Base-by-base conservation (phyloP, 129 eudicot species). In the Pseudognaphalium luteoalbum region DNA sequence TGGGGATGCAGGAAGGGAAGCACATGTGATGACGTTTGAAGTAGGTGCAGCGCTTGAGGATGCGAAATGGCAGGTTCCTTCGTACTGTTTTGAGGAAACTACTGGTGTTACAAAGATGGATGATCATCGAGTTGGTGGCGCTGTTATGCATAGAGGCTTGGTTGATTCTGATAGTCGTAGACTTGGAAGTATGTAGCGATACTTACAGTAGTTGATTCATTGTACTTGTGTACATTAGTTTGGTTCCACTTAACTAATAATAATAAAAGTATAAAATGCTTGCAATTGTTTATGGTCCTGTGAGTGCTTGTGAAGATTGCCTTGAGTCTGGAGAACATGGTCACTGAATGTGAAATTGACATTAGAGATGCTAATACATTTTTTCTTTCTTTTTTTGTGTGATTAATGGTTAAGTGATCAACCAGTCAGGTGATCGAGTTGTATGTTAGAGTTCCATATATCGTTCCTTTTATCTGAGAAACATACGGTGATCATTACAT, bases 11-110 rank as follows among this genome's bases (percentile, higher is more conserved):
- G 98, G 98, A 70, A 86, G 91, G 74, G 84, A 77, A 37, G 87
- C 90, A 52, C 96, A 88, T 28, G 95, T 93, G 35, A 93, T 93
- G 90, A 88, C 95, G 17, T 90, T 90, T 68, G 97, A 93, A 76
- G 95, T 88, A 54, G 98, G 98, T 73, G 92, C 94, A 25, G 96
- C 73, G 70, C 97, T 93, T 37, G 98, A 90, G 66, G 97, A 90
- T 85, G 81, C 74, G 2, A 84, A 87, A 47, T 90, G 96, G 97
- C 98, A 93, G 78, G 93, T 85, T 20, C 96, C 98, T 60, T 83
- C 60, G n/a, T 86, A 88, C 70, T 93, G 97, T 78, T 93, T 93
- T 41, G 72, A 78, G 68, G 78, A 87, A 74, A 66, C 47, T 61
- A 57, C 62, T 19, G 2, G 11, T 4, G 56, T 25, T 78, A 17